Evolutionary conservation across 495 filamentous ascomycete genomes (phyloP).

Genomic region (Oleoguttula mirabilis): DNA sequence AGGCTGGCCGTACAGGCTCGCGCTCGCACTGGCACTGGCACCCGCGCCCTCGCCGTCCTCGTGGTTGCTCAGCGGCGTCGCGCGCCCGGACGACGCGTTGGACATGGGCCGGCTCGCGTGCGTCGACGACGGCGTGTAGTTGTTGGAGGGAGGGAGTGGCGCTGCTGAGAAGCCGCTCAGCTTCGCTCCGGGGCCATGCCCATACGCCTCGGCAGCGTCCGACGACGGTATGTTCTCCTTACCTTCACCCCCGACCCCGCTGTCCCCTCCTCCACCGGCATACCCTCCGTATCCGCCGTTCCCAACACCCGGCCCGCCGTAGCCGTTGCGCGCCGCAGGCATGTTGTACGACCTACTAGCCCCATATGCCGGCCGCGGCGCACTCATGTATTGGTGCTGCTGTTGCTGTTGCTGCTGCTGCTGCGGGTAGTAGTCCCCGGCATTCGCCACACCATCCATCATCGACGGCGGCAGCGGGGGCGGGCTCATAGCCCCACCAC

Average conservation of each 20-base stretch:
- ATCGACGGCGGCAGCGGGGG: no score
- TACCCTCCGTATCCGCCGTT: no score
- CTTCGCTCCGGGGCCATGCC: conserved; percentile 34
- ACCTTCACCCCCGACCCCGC: conserved; percentile 23
- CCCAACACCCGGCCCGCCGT: conserved; percentile 14
- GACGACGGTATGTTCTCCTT: conserved; percentile 39
- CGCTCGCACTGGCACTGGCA: conserved; percentile 40
- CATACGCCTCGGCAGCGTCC: conserved; percentile 18
- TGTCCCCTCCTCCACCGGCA: no score
- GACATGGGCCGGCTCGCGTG: conserved; percentile 26
- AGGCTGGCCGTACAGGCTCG: no score
- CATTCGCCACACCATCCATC: no score
- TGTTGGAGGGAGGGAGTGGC: no score
- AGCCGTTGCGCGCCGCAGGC: conserved; percentile 5
- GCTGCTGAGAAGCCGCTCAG: conserved; percentile 34
- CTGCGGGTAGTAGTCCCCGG: no score
- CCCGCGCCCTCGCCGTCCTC: conserved; percentile 11
- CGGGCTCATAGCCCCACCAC: neutral
- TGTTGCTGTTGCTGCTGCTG: no score
- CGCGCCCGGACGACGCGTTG: conserved; percentile 24
- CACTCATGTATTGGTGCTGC: no score
- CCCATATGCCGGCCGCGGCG: conserved; percentile 4
- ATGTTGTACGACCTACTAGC: conserved; percentile 1
- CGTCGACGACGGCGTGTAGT: no score
- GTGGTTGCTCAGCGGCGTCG: conserved; percentile 18